phyloP scores from a whole-genome alignment of 108 stramenopile genomes.

The Pseudonitzschia multiseries region DNA sequence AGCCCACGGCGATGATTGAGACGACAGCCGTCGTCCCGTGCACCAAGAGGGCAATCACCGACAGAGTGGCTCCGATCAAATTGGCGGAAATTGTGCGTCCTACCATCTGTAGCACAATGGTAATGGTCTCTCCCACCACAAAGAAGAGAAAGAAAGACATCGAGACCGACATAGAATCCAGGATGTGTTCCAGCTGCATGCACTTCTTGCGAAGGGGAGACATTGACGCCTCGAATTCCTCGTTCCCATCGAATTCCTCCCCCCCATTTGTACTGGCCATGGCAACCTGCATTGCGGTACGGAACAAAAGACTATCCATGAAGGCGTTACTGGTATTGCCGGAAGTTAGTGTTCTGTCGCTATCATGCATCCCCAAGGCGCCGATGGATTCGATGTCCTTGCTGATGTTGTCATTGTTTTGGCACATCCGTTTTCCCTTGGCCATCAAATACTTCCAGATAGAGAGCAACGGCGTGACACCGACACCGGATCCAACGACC shows the following conservation, averaged over 20 bases:
- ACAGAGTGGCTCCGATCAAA: slow-evolving; percentile 1
- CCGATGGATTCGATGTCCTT: background rate
- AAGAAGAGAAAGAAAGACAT: slow-evolving; percentile 23
- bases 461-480: slow-evolving; percentile 31
- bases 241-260: too few species aligned
- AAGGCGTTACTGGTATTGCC: too few species aligned
- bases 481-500: slow-evolving; percentile 36
- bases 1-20: slow-evolving; percentile 22
- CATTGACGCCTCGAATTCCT: background rate
- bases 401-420: too few species aligned
- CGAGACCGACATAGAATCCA: slow-evolving; percentile 33
- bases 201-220: background rate
- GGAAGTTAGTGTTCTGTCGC: too few species aligned
- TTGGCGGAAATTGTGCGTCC: background rate
- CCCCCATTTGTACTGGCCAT: too few species aligned
- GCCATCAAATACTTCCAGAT: slow-evolving; percentile 31
- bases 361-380: too few species aligned
- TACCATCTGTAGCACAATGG: slow-evolving; percentile 19
- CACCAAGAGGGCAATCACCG: slow-evolving; percentile 10
- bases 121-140: slow-evolving; percentile 11
- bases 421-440: background rate
- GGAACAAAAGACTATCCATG: too few species aligned
- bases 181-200: slow-evolving; percentile 9
- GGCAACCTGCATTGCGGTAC: too few species aligned
- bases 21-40: slow-evolving; percentile 22